These are phyloP conservation scores for Cladophialophora exuberans DNA, from an alignment of 2,329 filamentous ascomycete genomes.

Conservation along the genomic window DNA sequence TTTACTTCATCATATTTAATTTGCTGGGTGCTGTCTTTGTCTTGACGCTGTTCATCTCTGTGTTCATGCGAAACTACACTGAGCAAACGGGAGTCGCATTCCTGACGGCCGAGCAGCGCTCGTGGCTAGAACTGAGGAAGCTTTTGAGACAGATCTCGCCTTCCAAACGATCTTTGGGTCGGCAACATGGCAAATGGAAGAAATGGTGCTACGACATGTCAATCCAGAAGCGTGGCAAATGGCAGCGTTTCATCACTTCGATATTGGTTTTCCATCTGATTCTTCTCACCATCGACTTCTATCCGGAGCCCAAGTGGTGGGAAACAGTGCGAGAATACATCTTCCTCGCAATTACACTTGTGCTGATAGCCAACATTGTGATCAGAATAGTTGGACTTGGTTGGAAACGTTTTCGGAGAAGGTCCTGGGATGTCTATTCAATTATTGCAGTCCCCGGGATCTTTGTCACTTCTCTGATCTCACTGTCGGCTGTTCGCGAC, in stretches of 20 bases:
- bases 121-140: constrained; percentile 94
- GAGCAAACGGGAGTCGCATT: constrained; percentile 98
- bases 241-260: constrained; percentile 81
- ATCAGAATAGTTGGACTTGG: constrained; percentile 86
- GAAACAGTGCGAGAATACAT: constrained; percentile 68
- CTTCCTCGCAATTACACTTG: constrained; percentile 78
- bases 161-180: constrained; percentile 85
- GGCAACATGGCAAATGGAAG: constrained; percentile 76
- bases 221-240: constrained; percentile 89
- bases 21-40: constrained; percentile 95
- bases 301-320: constrained; percentile 74
- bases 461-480: constrained; percentile 78
- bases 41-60: constrained; percentile 94
- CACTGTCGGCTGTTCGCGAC: constrained; percentile 62
- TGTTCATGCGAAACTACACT: constrained; percentile 99
- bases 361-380: constrained; percentile 80
- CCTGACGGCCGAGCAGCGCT: constrained; percentile 91
- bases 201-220: constrained; percentile 94
- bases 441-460: constrained; percentile 78
- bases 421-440: constrained; percentile 94
- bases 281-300: constrained; percentile 83
- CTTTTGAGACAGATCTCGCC: constrained; percentile 89
- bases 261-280: constrained; percentile 81
- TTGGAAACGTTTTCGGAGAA: constrained; percentile 88
- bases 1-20: constrained; percentile 97